Percentiles rank a stretch among this genome's conserved stretches.
These are phyloP conservation scores for Thielaviopsis euricoi DNA, from an alignment of 2,329 filamentous ascomycete species.

Conservation along the genomic window DNA sequence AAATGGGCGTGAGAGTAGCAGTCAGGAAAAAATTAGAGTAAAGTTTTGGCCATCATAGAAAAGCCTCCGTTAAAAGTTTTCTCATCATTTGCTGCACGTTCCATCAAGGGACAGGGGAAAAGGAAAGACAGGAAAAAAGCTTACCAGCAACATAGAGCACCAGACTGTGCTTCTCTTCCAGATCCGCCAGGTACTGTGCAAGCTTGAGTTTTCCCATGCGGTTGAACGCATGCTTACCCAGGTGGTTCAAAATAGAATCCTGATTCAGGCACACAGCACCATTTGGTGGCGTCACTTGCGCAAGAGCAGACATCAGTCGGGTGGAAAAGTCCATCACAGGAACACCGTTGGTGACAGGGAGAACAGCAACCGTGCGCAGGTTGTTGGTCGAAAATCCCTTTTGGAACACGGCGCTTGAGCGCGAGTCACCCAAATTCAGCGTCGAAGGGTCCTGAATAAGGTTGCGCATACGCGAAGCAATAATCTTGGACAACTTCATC, in stretches of 20 bases:
- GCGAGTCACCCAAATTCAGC: conserved; percentile 42
- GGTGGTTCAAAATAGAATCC: conserved; percentile 80
- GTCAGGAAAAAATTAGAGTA: conserved; percentile 57
- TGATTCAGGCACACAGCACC: conserved; percentile 88
- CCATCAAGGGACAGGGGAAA: background rate
- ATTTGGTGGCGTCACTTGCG: conserved; percentile 76
- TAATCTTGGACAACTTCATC: conserved; percentile 97
- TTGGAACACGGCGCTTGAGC: conserved; percentile 21
- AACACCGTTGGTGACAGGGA: conserved; percentile 80
- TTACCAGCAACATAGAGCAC: conserved; percentile 81
- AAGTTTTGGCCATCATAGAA: conserved; percentile 32
- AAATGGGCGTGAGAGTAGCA: conserved; percentile 5
- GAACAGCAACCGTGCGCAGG: conserved; percentile 75
- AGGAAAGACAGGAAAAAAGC: conserved; percentile 15
- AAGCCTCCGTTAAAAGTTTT: conserved; percentile 32
- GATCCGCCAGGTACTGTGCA: conserved; percentile 85
- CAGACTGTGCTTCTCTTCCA: conserved; percentile 93
- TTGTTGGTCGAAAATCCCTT: conserved; percentile 77
- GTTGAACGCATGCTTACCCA: conserved; percentile 91
- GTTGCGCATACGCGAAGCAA: conserved; percentile 83
- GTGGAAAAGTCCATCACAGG: conserved; percentile 93
- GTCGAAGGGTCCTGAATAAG: conserved; percentile 67
- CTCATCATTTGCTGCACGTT: conserved; percentile 30
- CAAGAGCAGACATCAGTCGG: conserved; percentile 69
- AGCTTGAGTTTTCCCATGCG: conserved; percentile 94